Evolutionary conservation across 441 rosid species (phyloP).

Genomic region (Rhodomyrtus psidioides): DNA sequence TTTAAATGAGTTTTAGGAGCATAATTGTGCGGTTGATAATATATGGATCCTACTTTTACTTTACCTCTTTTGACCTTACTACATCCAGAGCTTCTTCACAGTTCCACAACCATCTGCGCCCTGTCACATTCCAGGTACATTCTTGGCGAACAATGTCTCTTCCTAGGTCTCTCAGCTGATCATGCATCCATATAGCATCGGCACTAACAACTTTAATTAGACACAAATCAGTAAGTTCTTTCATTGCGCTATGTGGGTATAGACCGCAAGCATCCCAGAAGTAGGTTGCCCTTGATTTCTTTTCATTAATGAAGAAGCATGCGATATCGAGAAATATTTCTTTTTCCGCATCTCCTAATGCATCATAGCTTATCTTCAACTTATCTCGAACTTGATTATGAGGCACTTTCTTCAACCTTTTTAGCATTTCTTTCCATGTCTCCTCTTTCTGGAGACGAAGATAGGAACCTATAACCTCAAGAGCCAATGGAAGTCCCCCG

Average conservation of each 20-base stretch:
- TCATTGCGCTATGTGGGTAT: rapidly evolving
- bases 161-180: not conserved
- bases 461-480: too few species aligned
- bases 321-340: not conserved
- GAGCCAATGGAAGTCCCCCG: too few species aligned
- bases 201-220: not conserved
- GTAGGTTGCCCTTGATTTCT: not conserved
- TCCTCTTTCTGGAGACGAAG: too few species aligned
- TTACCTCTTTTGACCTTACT: not conserved
- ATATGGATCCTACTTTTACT: not conserved
- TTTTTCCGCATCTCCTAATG: too few species aligned
- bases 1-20: not conserved
- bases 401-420: too few species aligned
- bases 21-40: not conserved
- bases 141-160: not conserved
- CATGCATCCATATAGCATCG: not conserved
- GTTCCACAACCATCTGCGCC: not conserved
- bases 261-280: not conserved
- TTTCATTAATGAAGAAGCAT: not conserved
- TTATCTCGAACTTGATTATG: too few species aligned
- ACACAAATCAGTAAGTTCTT: not conserved
- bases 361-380: too few species aligned
- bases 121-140: not conserved
- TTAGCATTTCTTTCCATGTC: too few species aligned
- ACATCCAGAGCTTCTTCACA: rapidly evolving